phyloP scores from a whole-genome alignment of 2,329 filamentous ascomycete species.

The Zymoseptoria ardabiliae region DNA sequence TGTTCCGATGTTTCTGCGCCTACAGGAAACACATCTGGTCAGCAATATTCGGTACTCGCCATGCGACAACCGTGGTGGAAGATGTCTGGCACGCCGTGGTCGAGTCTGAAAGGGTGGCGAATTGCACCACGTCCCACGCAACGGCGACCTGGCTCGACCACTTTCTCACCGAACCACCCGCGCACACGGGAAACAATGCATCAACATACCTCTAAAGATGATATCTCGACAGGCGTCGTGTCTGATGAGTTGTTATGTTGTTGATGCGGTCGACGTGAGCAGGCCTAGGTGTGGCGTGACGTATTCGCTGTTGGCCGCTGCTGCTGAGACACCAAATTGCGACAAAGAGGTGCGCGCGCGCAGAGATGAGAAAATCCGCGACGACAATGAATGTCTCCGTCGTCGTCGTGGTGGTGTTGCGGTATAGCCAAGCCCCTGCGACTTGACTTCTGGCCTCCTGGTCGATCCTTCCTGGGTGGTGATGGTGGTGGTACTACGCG shows the following conservation, averaged over 20 bases:
- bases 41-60: neutral
- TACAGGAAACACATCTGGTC: neutral
- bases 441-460: neutral
- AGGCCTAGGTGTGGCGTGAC: neutral
- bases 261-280: neutral
- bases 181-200: neutral
- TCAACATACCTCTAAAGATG: neutral
- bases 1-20: neutral
- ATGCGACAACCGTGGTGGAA: neutral
- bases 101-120: neutral
- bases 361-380: neutral
- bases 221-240: neutral
- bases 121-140: neutral
- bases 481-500: neutral
- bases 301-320: neutral
- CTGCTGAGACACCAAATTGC: neutral
- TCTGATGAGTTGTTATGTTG: neutral
- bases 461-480: neutral
- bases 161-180: neutral
- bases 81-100: neutral
- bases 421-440: neutral
- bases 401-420: neutral
- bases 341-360: neutral
- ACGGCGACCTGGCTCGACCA: neutral
- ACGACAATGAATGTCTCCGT: neutral